phyloP scores from a whole-genome alignment of 768 basidiomycete genomes.

The Thelephora ganbajun region DNA sequence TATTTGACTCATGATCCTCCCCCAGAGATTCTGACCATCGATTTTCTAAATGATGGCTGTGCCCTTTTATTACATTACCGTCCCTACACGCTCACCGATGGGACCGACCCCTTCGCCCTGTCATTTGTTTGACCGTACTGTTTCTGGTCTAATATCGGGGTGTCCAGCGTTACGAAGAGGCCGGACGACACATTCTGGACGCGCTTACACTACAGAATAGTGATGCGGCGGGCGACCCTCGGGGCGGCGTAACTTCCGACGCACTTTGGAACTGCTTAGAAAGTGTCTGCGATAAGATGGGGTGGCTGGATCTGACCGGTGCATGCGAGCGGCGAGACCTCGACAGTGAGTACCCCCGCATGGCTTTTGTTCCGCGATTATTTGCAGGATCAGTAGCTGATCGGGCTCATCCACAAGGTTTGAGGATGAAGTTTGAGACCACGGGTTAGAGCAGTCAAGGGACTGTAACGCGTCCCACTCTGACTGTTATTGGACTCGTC shows the following conservation, averaged over 20 bases:
- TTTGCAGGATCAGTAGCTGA: no score
- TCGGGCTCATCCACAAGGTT: no score
- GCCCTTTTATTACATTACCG: no score
- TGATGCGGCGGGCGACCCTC: conserved; percentile 47
- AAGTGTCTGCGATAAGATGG: conserved; percentile 71
- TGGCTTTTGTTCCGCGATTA: no score
- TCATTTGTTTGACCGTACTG: conserved; percentile 6
- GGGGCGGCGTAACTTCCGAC: conserved; percentile 54
- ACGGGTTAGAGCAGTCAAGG: no score
- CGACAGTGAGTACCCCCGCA: conserved; percentile 37
- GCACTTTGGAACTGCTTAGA: conserved; percentile 83
- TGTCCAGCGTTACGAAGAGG: conserved; percentile 69
- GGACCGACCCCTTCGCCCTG: not conserved
- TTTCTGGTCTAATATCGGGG: conserved; percentile 4
- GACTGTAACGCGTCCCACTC: no score
- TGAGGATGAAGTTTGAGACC: no score
- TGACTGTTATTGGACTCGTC: no score
- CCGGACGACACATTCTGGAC: conserved; percentile 75
- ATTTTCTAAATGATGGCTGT: not conserved
- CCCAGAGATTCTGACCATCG: not conserved
- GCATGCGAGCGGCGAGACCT: conserved; percentile 65
- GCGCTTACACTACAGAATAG: conserved; percentile 82
- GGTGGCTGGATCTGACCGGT: conserved; percentile 60
- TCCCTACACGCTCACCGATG: no score
- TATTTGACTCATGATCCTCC: not conserved